phyloP scores from a whole-genome alignment of 176 grass and related monocot genomes.

The Cymbopogon citratus region DNA sequence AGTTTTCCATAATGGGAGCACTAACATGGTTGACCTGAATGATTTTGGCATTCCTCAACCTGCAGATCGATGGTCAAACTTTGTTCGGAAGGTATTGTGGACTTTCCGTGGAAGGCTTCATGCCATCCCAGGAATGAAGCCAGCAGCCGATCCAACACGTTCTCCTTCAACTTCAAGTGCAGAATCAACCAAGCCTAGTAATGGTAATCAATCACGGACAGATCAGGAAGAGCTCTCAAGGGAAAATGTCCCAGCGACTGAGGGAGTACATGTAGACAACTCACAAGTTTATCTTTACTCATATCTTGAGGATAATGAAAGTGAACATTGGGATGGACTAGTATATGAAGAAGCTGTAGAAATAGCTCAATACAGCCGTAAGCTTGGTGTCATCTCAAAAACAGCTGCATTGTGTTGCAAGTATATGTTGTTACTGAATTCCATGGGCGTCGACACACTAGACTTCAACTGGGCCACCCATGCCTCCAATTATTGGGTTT shows the following conservation, averaged over 20 bases:
- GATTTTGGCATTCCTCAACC: background rate
- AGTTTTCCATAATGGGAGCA: background rate
- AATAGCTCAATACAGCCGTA: background rate
- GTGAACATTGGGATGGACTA: background rate
- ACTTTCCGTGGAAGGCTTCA: background rate
- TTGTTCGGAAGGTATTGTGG: background rate
- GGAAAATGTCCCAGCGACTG: background rate
- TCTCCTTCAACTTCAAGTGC: background rate
- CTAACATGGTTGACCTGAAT: background rate
- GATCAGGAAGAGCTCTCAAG: background rate
- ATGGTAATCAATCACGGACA: no score
- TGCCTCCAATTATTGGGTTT: no score
- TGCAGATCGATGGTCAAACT: background rate
- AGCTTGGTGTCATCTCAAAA: accelerated
- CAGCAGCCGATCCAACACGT: no score
- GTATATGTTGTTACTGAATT: background rate
- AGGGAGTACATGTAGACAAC: background rate
- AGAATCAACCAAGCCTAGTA: background rate
- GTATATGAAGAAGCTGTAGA: background rate
- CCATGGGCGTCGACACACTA: accelerated
- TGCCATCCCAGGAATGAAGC: background rate
- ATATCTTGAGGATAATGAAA: background rate
- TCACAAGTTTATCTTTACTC: background rate
- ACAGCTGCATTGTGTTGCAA: accelerated
- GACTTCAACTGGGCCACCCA: background rate